Percentiles rank a stretch among this genome's conserved stretches.
Conservation (phyloP, 176 grass and related monocot species). For the Carex littledalei region DNA sequence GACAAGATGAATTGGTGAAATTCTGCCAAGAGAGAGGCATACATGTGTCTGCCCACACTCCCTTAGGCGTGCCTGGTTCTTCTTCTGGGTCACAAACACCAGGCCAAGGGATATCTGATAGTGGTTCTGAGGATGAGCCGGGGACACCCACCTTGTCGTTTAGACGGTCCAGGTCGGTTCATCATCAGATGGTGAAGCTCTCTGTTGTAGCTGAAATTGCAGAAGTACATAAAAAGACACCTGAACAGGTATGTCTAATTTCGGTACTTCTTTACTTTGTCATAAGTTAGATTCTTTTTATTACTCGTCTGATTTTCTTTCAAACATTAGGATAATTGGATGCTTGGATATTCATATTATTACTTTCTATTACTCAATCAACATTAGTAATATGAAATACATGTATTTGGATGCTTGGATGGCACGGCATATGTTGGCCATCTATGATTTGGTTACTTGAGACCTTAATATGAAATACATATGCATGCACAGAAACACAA, state of each 20-base stretch:
- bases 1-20: slow-evolving; percentile 38
- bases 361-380: neutral
- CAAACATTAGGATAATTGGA: neutral
- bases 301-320: neutral
- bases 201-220: slow-evolving; percentile 38
- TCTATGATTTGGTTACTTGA: neutral
- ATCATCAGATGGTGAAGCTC: slow-evolving; percentile 39
- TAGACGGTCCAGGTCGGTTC: slow-evolving; percentile 41
- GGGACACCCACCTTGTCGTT: slow-evolving; percentile 41
- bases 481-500: neutral
- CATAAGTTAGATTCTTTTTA: neutral
- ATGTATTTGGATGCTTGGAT: neutral
- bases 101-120: slow-evolving; percentile 33
- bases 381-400: neutral
- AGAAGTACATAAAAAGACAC: slow-evolving; percentile 34
- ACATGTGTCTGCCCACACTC: slow-evolving; percentile 42
- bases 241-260: slow-evolving; percentile 31
- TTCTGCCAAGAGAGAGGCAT: slow-evolving; percentile 45
- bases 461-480: neutral
- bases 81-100: slow-evolving; percentile 18
- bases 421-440: neutral
- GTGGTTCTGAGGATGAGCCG: slow-evolving; percentile 44
- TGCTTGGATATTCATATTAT: no score
- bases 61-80: slow-evolving; percentile 33
- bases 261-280: neutral